These are phyloP conservation scores for Annulohypoxylon maeteangense DNA, from an alignment of 495 filamentous ascomycete species.

Conservation along the genomic window DNA sequence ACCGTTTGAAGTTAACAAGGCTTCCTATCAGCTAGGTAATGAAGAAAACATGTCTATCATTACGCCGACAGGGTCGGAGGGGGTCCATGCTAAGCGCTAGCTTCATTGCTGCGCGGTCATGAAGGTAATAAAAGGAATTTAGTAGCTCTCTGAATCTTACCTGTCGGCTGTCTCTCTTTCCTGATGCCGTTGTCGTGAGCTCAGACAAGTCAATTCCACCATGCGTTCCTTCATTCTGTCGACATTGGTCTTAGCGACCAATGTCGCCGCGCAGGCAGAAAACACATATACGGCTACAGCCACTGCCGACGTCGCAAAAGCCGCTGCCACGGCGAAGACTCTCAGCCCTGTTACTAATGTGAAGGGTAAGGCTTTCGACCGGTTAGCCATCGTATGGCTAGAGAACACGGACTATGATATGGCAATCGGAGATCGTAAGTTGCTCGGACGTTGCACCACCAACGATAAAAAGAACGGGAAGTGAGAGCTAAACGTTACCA, in stretches of 20 bases:
- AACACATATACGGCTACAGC: slow-evolving; percentile 47
- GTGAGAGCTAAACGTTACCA: slow-evolving; percentile 7
- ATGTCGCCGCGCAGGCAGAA: slow-evolving; percentile 39
- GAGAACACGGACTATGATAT: slow-evolving; percentile 73
- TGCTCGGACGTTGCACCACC: neutral
- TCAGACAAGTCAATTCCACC: neutral
- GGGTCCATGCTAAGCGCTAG: neutral
- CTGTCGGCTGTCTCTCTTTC: neutral
- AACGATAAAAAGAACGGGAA: neutral
- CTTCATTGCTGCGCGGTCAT: neutral
- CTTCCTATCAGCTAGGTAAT: neutral
- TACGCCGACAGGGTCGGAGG: neutral
- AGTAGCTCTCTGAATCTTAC: neutral
- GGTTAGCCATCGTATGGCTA: slow-evolving; percentile 75
- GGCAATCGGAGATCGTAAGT: slow-evolving; percentile 50
- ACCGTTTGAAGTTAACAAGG: neutral
- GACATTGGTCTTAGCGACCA: slow-evolving; percentile 24
- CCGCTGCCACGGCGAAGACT: slow-evolving; percentile 51
- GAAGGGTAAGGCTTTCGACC: slow-evolving; percentile 71
- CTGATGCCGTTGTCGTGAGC: neutral
- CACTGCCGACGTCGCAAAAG: slow-evolving; percentile 45
- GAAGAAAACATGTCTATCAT: neutral
- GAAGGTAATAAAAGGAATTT: slow-evolving; percentile 4
- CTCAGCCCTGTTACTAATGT: slow-evolving; percentile 68
- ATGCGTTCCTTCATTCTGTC: slow-evolving; percentile 40